These are phyloP conservation scores for Daldinia sp. DNA, from an alignment of 2,329 filamentous ascomycete species.

Conservation along the genomic window DNA sequence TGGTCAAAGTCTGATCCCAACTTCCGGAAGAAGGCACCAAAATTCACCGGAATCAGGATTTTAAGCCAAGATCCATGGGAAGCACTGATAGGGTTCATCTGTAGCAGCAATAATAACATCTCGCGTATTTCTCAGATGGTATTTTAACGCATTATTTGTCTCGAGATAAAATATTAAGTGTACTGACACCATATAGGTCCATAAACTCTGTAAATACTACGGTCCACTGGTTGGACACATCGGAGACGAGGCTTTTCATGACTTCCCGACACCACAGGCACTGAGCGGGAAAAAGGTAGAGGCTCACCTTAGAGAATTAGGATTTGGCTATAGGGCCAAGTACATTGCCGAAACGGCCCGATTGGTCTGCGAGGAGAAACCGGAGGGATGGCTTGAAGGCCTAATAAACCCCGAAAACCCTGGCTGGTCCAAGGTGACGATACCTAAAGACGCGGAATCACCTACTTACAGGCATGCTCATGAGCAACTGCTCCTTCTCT, in stretches of 20 bases:
- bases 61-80: slow-evolving; percentile 97
- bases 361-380: slow-evolving; percentile 72
- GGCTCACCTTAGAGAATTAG: slow-evolving; percentile 77
- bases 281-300: slow-evolving; percentile 82
- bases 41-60: slow-evolving; percentile 91
- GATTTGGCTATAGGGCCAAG: slow-evolving; percentile 93
- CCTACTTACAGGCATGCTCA: slow-evolving; percentile 82
- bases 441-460: slow-evolving; percentile 55
- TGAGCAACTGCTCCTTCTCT: slow-evolving; percentile 76
- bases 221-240: slow-evolving; percentile 78
- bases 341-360: slow-evolving; percentile 89
- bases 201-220: slow-evolving; percentile 89
- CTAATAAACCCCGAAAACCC: slow-evolving; percentile 81
- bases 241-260: slow-evolving; percentile 77
- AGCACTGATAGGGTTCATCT: slow-evolving; percentile 91
- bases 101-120: slow-evolving; percentile 99
- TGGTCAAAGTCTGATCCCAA: slow-evolving; percentile 89
- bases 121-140: slow-evolving; percentile 95
- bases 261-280: slow-evolving; percentile 81
- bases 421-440: slow-evolving; percentile 60
- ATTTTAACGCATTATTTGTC: slow-evolving; percentile 20
- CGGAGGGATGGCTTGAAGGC: slow-evolving; percentile 77
- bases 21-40: slow-evolving; percentile 85
- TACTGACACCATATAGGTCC: slow-evolving; percentile 59
- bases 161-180: background rate